phyloP scores from a whole-genome alignment of 2,329 filamentous ascomycete genomes.

The Cercospora janseana region DNA sequence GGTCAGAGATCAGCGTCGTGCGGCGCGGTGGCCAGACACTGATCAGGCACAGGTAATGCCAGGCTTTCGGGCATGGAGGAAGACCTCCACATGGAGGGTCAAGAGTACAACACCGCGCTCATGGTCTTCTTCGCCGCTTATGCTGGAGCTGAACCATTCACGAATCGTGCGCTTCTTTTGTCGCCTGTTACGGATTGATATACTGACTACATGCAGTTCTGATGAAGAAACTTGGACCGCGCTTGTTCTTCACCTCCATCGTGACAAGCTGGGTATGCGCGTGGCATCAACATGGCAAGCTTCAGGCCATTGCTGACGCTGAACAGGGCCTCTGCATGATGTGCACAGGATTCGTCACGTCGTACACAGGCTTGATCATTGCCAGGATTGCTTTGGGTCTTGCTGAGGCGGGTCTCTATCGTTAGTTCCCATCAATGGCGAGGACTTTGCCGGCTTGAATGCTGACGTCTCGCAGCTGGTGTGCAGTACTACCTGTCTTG shows the following conservation, averaged over 20 bases:
- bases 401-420: slow-evolving; percentile 50
- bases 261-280: slow-evolving; percentile 63
- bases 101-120: slow-evolving; percentile 70
- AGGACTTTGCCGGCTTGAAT: too few species aligned
- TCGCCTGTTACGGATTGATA: not conserved
- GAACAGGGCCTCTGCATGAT: slow-evolving; percentile 43
- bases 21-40: not conserved
- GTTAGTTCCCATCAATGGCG: not conserved
- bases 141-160: slow-evolving; percentile 72
- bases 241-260: slow-evolving; percentile 70
- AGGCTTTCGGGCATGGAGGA: slow-evolving; percentile 55
- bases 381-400: slow-evolving; percentile 35
- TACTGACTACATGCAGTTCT: slow-evolving; percentile 48
- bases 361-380: slow-evolving; percentile 30
- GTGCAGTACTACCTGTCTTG: slow-evolving; percentile 78
- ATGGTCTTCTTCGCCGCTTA: slow-evolving; percentile 89
- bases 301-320: not conserved
- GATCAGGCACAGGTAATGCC: slow-evolving; percentile 60
- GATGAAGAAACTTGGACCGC: slow-evolving; percentile 71
- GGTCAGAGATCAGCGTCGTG: slow-evolving; percentile 48
- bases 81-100: slow-evolving; percentile 61
- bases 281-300: not conserved
- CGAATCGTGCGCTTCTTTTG: slow-evolving; percentile 52
- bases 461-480: slow-evolving; percentile 46
- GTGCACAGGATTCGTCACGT: slow-evolving; percentile 26